phyloP scores from a whole-genome alignment of 345 rosid species.

The Geranium rotundifolium region DNA sequence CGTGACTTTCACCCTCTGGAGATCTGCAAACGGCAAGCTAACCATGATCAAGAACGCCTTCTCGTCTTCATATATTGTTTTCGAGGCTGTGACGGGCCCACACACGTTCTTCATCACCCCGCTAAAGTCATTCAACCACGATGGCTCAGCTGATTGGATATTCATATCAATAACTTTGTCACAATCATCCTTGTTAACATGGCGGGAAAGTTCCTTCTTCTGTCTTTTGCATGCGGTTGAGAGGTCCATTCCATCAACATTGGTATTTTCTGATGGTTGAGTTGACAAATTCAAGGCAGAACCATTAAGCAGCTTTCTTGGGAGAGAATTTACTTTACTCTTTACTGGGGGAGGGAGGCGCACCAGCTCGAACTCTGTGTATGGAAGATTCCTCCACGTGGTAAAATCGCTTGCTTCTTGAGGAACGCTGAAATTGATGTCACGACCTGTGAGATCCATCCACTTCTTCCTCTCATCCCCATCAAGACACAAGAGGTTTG shows the following conservation, averaged over 20 bases:
- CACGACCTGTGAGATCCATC: constrained; percentile 62
- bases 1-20: constrained; percentile 46
- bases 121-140: constrained; percentile 48
- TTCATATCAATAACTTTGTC: constrained; percentile 43
- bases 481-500: constrained; percentile 41
- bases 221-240: constrained; percentile 33
- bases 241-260: constrained; percentile 25
- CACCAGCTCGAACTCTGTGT: constrained; percentile 48
- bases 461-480: constrained; percentile 62
- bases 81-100: constrained; percentile 22
- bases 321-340: constrained; percentile 25
- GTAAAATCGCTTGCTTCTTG: constrained; percentile 55
- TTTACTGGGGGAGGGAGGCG: constrained; percentile 27
- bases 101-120: constrained; percentile 65
- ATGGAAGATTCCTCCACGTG: constrained; percentile 59
- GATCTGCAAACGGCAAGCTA: constrained; percentile 49
- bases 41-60: constrained; percentile 34
- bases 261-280: constrained; percentile 38
- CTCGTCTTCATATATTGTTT: constrained; percentile 49
- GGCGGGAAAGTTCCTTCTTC: constrained; percentile 39
- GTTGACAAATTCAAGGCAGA: constrained; percentile 46
- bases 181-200: constrained; percentile 36
- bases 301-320: constrained; percentile 42
- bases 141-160: constrained; percentile 31
- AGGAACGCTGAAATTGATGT: constrained; percentile 41